Percentiles rank a stretch among this genome's conserved stretches.
These are phyloP conservation scores for Botrytis pseudocinerea DNA, from an alignment of 2,329 filamentous ascomycete species.

Conservation along the genomic window DNA sequence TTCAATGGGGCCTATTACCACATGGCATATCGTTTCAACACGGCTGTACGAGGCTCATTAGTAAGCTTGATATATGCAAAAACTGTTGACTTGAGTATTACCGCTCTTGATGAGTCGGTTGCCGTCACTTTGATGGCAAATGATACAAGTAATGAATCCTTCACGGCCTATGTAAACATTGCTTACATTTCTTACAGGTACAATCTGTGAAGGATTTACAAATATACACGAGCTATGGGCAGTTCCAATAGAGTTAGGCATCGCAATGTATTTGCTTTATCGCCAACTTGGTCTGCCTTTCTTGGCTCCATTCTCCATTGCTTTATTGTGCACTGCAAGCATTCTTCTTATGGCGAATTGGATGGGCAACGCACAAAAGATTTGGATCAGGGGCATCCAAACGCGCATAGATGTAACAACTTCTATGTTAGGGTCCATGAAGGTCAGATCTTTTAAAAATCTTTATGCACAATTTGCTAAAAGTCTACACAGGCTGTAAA, in stretches of 20 bases:
- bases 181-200: constrained; percentile 27
- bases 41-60: constrained; percentile 34
- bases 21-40: constrained; percentile 29
- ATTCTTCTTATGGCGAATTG: constrained; percentile 31
- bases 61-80: constrained; percentile 37
- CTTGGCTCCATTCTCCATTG: constrained; percentile 31
- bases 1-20: constrained; percentile 32
- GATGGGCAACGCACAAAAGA: constrained; percentile 36
- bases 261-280: constrained; percentile 39
- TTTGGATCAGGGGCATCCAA: constrained; percentile 40
- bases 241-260: constrained; percentile 35
- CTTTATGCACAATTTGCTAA: constrained; percentile 13
- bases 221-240: constrained; percentile 40
- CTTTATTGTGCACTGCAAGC: constrained; percentile 36
- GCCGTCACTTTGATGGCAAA: constrained; percentile 27
- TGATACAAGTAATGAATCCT: constrained; percentile 18
- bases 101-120: constrained; percentile 33
- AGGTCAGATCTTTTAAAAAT: constrained; percentile 26
- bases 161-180: background rate
- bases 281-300: constrained; percentile 38
- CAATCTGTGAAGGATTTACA: constrained; percentile 38
- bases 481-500: constrained; percentile 34
- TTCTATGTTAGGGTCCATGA: constrained; percentile 39
- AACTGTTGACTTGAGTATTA: constrained; percentile 36
- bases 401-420: constrained; percentile 38